phyloP scores from a whole-genome alignment of 306 rosid genomes.

The Gillenia trifoliata region DNA sequence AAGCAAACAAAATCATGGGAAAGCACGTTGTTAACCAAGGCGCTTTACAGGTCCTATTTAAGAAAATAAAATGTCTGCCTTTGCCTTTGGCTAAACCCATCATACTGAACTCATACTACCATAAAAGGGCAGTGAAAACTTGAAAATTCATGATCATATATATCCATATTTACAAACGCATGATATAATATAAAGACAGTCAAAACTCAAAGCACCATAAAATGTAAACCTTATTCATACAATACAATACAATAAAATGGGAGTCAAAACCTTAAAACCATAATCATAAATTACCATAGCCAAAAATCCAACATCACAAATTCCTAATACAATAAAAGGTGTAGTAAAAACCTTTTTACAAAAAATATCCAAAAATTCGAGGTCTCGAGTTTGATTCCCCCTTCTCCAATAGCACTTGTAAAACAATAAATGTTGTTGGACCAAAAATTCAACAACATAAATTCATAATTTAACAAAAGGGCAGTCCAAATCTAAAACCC shows the following conservation, averaged over 20 bases:
- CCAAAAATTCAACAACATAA: background rate
- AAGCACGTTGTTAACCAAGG: background rate
- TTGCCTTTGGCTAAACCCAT: background rate
- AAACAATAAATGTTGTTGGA: background rate
- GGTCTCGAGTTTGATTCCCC: background rate
- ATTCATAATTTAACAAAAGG: background rate
- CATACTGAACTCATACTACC: background rate
- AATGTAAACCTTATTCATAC: background rate
- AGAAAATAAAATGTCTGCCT: background rate
- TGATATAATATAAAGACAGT: background rate
- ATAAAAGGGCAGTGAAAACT: background rate
- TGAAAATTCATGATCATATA: background rate
- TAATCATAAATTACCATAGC: too few relatives aligned
- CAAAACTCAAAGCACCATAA: background rate
- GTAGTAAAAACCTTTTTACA: background rate
- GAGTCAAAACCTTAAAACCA: background rate
- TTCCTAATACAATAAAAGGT: background rate
- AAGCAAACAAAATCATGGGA: constrained; percentile 1
- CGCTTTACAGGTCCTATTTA: background rate
- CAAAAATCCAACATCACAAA: background rate
- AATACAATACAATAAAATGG: background rate
- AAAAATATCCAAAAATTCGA: too few relatives aligned
- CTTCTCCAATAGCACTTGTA: background rate
- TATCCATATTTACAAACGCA: background rate
- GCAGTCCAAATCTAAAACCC: background rate